Evolutionary conservation across 768 basidiomycete genomes (phyloP), one percentile per base, ranked within the genome.

Genomic region (Amanita rubescens): DNA sequence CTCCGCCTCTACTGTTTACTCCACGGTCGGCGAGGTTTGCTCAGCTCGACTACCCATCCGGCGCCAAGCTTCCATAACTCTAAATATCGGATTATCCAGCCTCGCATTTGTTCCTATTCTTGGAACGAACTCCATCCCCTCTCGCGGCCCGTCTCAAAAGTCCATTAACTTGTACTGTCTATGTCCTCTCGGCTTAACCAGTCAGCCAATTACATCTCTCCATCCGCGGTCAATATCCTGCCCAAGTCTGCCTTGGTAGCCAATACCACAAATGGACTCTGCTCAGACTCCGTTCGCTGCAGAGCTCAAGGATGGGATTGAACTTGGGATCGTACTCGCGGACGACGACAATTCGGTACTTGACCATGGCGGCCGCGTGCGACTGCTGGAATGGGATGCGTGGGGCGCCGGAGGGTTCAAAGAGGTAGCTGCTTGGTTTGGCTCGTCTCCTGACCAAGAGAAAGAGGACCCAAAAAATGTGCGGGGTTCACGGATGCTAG

Each of bases 341-440:
- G 77, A 80, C 56, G 78, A 79, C 51, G 70, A 74, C 43, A 70
- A 74, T 43, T 56, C 59, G 12, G 62, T 64, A 2, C 63, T 53
- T 43, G 58, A 44, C n/a, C 65, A 66, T 14, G 67, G 59, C 2
- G 67, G 68, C 11, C 75, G 72, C 14, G 69, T 79, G 15, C 64
- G 72, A 7, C 71, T 80, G 17, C 57, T 79, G 38, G 77, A 80
- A 58, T 79, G 76, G 75, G 65, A 76, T 63, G 76, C 76, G 6
- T 74, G 70, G 70, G 67, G 63, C 5, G 69, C 56, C 25, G 69
- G 67, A 11, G 72, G 72, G 10, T 63, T 77, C 12, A 64, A 65
- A 42, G 60, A 70, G 35, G 75, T 75, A 38, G 71, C 67, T 34
- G 67, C 69, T 48, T 78, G 76, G 76, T 76, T 75, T 30, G 27